Evolutionary conservation across 805 yeast genomes (phyloP), one percentile per base, ranked within the genome.

Genomic region (Candida fluviatilis): DNA sequence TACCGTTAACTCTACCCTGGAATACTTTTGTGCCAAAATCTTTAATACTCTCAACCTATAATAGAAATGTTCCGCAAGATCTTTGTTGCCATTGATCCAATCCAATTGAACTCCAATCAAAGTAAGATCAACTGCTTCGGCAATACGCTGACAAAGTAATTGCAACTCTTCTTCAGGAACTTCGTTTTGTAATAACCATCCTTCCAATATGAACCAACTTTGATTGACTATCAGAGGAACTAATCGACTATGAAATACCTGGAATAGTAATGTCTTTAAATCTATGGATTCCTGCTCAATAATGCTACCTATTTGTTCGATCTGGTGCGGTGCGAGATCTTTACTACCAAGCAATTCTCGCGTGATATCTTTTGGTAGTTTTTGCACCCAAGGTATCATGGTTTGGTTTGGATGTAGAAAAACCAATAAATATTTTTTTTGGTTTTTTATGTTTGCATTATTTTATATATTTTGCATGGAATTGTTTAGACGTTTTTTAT

Each of bases 131-230:
- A 43, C 31, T 6, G 31, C 19, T 23, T 29, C 24, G 7, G 18
- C 15, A 21, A 36, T 12, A 14, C 23, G 28, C 29, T 16, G 11
- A 25, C 21, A 14, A 26, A 18, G 18, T 13, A 14, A 14, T 21
- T 14, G 16, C 8, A 34, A 17, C 15, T 28, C 26, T 5, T 26
- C 16, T n/a, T 12, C 33, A 4, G 14, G 15, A 16, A 25, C 10
- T n/a, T 18, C 18, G 7, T 31, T 24, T 34, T 19, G 34, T 5
- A 40, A 13, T 10, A 37, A 13, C 17, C 23, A 18, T 14, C 28
- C 35, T 26, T 40, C 43, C n/a, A 40, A 27, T 13, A 28, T 24
- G 16, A 40, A 37, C 25, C 36, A 27, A 28, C 44, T 31, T 24
- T 36, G 31, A 25, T 34, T 14, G 24, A 18, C n/a, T 35, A 39